These are phyloP conservation scores for Pisolithus albus DNA, from an alignment of 768 basidiomycete species.

Conservation along the genomic window DNA sequence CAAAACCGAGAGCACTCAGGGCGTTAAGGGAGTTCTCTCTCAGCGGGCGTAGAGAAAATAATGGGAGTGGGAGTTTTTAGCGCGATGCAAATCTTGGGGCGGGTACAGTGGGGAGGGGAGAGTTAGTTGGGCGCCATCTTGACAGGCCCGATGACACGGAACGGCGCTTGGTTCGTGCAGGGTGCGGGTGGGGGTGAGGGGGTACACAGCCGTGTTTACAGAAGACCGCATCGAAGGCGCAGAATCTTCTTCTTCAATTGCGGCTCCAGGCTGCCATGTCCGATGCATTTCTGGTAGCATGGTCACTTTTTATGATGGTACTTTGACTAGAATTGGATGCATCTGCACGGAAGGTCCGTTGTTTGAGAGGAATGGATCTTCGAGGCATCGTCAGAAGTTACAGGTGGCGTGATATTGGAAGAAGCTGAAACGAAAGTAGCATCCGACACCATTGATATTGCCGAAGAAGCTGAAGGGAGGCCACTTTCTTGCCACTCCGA, in stretches of 20 bases:
- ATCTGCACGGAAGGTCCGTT: constrained; percentile 25
- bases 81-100: constrained; percentile 47
- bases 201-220: constrained; percentile 31
- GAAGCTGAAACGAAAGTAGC: constrained; percentile 49
- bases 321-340: constrained; percentile 49
- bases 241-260: constrained; percentile 44
- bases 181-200: constrained; percentile 74
- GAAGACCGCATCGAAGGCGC: constrained; percentile 22
- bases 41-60: constrained; percentile 81
- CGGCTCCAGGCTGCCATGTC: constrained; percentile 40
- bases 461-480: constrained; percentile 38
- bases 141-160: constrained; percentile 87
- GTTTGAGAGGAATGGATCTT: constrained; percentile 8
- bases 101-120: constrained; percentile 33
- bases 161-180: constrained; percentile 90
- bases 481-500: constrained; percentile 17
- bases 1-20: constrained; percentile 75
- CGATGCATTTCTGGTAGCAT: constrained; percentile 24
- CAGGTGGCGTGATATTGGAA: constrained; percentile 44
- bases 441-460: constrained; percentile 32
- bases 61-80: constrained; percentile 63
- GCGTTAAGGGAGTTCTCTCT: constrained; percentile 72
- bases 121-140: constrained; percentile 46
- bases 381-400: constrained; percentile 38
- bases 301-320: constrained; percentile 46